A percentile compares a stretch with the other conserved stretches of the same genome.
Evolutionary conservation across 306 rosid genomes (phyloP).

Genomic region (Quercus cerris): DNA sequence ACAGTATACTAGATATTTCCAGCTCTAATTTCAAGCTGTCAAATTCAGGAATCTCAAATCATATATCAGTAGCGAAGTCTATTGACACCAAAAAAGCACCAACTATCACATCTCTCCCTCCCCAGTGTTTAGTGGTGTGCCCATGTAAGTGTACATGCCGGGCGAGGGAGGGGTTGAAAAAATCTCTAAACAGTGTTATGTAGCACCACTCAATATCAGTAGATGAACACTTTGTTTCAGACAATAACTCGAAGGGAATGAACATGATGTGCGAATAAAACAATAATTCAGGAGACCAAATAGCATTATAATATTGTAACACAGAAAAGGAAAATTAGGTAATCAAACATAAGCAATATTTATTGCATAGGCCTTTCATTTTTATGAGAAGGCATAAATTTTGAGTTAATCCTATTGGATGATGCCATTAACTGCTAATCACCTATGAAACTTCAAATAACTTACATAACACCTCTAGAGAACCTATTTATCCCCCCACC

Average conservation of each 20-base stretch:
- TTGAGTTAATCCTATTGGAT: background rate
- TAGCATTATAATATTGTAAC: background rate
- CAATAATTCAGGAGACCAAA: background rate
- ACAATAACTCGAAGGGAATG: background rate
- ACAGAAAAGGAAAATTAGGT: background rate
- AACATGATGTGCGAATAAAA: background rate
- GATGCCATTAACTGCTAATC: background rate
- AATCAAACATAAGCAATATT: background rate
- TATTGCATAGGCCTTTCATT: background rate
- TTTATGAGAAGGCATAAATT: background rate
- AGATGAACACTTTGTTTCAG: background rate
- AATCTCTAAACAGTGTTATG: too few relatives aligned
- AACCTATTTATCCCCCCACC: background rate
- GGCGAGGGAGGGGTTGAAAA: too few relatives aligned
- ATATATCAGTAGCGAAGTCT: background rate
- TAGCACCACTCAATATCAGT: background rate
- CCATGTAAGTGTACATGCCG: too few relatives aligned
- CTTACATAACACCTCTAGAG: background rate
- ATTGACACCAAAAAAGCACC: too few relatives aligned
- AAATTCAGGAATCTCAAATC: conserved; percentile 3
- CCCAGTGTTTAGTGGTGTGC: too few relatives aligned
- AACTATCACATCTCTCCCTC: too few relatives aligned
- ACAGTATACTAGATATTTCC: background rate
- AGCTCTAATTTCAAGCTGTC: background rate
- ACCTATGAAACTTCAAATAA: background rate